These are phyloP conservation scores for Rheum nobile DNA, from an alignment of 148 eudicot genomes.

Conservation along the genomic window DNA sequence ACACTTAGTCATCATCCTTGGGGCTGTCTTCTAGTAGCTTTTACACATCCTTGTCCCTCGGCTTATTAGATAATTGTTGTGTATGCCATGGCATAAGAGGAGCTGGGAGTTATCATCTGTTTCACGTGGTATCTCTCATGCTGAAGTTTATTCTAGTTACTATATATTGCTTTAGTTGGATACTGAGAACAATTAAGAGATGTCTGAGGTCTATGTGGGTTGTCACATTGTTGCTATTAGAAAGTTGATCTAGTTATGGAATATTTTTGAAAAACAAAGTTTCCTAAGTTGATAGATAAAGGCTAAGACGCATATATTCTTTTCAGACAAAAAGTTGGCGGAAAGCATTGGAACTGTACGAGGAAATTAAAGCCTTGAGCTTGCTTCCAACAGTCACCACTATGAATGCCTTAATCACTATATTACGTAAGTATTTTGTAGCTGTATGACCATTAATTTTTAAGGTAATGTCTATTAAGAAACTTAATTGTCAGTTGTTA, in stretches of 20 bases:
- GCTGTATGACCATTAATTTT: background rate
- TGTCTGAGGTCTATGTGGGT: no score
- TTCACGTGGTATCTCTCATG: background rate
- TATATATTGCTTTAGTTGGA: background rate
- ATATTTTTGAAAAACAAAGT: background rate
- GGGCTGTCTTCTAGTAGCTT: background rate
- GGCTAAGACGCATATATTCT: background rate
- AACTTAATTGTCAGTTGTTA: background rate
- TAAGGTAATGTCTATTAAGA: background rate
- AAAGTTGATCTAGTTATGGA: no score
- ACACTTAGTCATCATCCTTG: background rate
- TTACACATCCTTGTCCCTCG: background rate
- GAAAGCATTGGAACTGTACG: constrained; percentile 79
- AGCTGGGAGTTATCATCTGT: background rate
- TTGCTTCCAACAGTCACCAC: constrained; percentile 72
- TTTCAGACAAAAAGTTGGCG: constrained; percentile 74
- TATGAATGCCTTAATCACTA: constrained; percentile 86
- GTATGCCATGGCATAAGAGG: background rate
- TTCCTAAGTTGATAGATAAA: background rate
- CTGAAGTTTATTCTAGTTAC: background rate
- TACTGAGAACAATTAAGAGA: background rate
- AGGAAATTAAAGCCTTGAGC: constrained; percentile 50
- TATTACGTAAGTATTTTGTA: constrained; percentile 55
- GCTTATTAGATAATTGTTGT: background rate
- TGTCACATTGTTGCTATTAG: no score